A percentile compares a stretch with the other conserved stretches of the same genome.
phyloP scores from a whole-genome alignment of 352 stramenopile genomes.

The Phytophthora tentaculata region DNA sequence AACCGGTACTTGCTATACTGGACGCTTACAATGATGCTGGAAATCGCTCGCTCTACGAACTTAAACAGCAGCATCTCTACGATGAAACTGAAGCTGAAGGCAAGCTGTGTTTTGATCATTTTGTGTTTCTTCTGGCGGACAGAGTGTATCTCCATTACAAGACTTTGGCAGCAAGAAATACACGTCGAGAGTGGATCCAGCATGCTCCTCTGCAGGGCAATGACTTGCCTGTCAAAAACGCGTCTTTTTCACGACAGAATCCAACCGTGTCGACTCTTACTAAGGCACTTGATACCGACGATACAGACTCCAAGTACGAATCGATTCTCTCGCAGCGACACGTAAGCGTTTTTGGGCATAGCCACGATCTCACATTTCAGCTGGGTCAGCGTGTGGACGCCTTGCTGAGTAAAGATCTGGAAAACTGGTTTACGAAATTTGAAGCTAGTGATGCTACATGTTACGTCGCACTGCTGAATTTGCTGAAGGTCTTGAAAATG shows the following conservation, averaged over 20 bases:
- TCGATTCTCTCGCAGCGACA: conserved; percentile 37
- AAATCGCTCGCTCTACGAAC: conserved; percentile 46
- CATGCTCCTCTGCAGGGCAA: background rate
- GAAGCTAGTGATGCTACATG: conserved; percentile 57
- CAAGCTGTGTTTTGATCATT: conserved; percentile 81
- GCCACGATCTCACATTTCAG: conserved; percentile 61
- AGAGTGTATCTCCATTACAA: conserved; percentile 74
- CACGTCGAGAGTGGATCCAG: conserved; percentile 9
- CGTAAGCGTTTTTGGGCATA: conserved; percentile 67
- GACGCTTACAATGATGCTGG: conserved; percentile 90
- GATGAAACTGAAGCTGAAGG: conserved; percentile 88
- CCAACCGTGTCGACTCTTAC: background rate
- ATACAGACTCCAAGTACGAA: conserved; percentile 36
- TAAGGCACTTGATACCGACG: conserved; percentile 7
- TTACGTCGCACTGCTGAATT: conserved; percentile 54
- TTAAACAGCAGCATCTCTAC: conserved; percentile 75
- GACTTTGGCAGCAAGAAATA: conserved; percentile 28
- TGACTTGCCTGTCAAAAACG: conserved; percentile 2
- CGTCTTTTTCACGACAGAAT: conserved; percentile 5
- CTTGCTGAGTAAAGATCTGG: conserved; percentile 64
- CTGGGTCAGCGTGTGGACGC: conserved; percentile 61
- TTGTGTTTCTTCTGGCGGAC: conserved; percentile 72
- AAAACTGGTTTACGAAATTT: conserved; percentile 54
- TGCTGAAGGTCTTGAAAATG: conserved; percentile 44
- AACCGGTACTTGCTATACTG: conserved; percentile 63